Evolutionary conservation across 116 monocot species (phyloP).

Genomic region (Zostera marina): DNA sequence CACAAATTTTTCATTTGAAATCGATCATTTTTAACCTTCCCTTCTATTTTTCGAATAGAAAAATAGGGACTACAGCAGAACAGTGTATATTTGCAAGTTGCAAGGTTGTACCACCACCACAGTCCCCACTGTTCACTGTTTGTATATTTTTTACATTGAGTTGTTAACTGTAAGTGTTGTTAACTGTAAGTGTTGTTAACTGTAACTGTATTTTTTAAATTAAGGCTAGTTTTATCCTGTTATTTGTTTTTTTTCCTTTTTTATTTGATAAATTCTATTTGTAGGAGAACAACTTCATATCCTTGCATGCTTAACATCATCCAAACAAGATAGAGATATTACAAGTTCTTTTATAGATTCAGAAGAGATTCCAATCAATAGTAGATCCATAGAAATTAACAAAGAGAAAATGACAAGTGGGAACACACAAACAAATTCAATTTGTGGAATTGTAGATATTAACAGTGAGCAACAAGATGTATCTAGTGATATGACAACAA

Average conservation of each 20-base stretch:
- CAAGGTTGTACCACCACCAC: too few relatives aligned
- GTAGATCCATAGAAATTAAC: conserved; percentile 9
- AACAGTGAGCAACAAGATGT: conserved; percentile 15
- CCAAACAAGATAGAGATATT: conserved; percentile 34
- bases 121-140: too few relatives aligned
- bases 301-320: conserved; percentile 59
- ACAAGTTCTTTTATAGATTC: conserved; percentile 55
- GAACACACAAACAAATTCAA: conserved; percentile 5
- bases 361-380: conserved; percentile 29
- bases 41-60: too few relatives aligned
- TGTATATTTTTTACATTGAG: too few relatives aligned
- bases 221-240: background rate
- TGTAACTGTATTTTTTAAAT: too few relatives aligned
- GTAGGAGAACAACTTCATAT: conserved; percentile 91
- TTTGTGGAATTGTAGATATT: conserved; percentile 8
- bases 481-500: conserved; percentile 16
- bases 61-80: too few relatives aligned
- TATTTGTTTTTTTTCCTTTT: background rate
- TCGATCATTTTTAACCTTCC: too few relatives aligned
- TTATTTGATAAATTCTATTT: conserved; percentile 1
- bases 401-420: too few relatives aligned
- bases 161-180: too few relatives aligned
- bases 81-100: too few relatives aligned
- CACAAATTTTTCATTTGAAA: too few relatives aligned
- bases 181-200: too few relatives aligned